phyloP scores from a whole-genome alignment of 2,329 filamentous ascomycete species.

The Diplodia mutila region DNA sequence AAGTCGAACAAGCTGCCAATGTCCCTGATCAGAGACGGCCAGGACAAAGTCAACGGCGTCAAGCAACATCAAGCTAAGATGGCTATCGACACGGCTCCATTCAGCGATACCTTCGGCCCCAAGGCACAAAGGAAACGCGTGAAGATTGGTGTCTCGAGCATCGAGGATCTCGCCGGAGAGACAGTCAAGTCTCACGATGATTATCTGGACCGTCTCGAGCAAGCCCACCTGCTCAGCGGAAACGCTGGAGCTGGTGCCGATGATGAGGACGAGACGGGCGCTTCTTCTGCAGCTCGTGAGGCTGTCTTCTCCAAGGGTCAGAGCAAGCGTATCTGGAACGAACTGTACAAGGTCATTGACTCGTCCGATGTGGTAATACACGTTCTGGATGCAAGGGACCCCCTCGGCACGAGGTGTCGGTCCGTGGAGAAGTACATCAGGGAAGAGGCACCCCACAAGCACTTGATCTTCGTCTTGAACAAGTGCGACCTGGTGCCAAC shows the following conservation, averaged over 20 bases:
- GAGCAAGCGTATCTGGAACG: slow-evolving; percentile 81
- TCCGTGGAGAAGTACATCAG: slow-evolving; percentile 92
- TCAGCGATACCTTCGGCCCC: slow-evolving; percentile 86
- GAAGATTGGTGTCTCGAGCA: slow-evolving; percentile 80
- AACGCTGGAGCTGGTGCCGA: slow-evolving; percentile 62
- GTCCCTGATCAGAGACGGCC: slow-evolving; percentile 83
- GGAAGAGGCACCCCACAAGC: slow-evolving; percentile 94
- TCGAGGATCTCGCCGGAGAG: slow-evolving; percentile 80
- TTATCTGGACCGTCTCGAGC: slow-evolving; percentile 80
- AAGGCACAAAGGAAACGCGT: slow-evolving; percentile 92
- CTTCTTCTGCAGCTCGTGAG: slow-evolving; percentile 52
- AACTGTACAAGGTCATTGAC: slow-evolving; percentile 92
- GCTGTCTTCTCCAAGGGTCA: slow-evolving; percentile 94
- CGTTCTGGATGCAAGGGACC: slow-evolving; percentile 86
- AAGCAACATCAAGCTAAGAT: slow-evolving; percentile 96
- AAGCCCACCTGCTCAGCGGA: slow-evolving; percentile 76
- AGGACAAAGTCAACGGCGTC: slow-evolving; percentile 71
- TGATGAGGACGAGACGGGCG: slow-evolving; percentile 42
- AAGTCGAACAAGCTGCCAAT: slow-evolving; percentile 98
- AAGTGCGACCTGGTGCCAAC: slow-evolving; percentile 94
- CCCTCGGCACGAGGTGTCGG: slow-evolving; percentile 84
- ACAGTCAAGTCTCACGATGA: slow-evolving; percentile 79
- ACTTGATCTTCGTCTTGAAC: slow-evolving; percentile 86
- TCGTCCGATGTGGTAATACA: slow-evolving; percentile 97
- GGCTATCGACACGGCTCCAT: slow-evolving; percentile 83